Percentiles rank a stretch among this genome's conserved stretches.
Conservation (phyloP, 306 rosid genomes). For the Quercus cerris region DNA sequence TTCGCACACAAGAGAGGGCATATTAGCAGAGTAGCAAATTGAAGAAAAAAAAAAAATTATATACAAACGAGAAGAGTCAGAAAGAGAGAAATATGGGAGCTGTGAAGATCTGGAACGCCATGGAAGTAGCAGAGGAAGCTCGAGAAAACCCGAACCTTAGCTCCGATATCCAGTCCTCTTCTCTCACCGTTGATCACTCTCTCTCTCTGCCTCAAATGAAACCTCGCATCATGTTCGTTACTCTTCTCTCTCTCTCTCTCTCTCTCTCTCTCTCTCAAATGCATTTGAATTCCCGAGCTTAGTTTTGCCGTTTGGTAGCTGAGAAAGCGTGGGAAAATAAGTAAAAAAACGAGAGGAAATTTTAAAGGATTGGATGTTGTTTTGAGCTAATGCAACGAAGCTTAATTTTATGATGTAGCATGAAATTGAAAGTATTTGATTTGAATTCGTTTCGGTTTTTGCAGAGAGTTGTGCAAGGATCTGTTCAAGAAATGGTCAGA, state of each 20-base stretch:
- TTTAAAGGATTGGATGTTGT: not conserved
- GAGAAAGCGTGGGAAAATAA: not conserved
- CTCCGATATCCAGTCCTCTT: conserved; percentile 44
- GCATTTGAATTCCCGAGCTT: not conserved
- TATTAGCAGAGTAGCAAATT: not conserved
- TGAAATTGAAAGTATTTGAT: not conserved
- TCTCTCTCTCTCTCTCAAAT: not conserved
- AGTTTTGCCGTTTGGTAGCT: not conserved
- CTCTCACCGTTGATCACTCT: conserved; percentile 61
- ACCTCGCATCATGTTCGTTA: conserved; percentile 56
- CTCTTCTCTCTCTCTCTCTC: not conserved
- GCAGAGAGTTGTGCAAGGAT: conserved; percentile 79
- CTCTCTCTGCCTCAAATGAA: conserved; percentile 44
- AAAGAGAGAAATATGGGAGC: conserved; percentile 39
- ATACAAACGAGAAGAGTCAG: not conserved
- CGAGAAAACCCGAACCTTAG: conserved; percentile 12
- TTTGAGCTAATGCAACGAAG: not conserved
- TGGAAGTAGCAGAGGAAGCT: conserved; percentile 48
- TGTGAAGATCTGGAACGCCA: conserved; percentile 57
- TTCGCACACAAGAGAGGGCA: too few species aligned
- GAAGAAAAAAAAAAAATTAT: not conserved
- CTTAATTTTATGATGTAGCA: not conserved
- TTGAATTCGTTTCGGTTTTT: conserved; percentile 2
- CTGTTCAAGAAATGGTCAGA: conserved; percentile 76
- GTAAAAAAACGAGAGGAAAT: not conserved